Base-by-base conservation (phyloP, 2,329 filamentous ascomycete species). In the Achaetomium macrosporum region DNA sequence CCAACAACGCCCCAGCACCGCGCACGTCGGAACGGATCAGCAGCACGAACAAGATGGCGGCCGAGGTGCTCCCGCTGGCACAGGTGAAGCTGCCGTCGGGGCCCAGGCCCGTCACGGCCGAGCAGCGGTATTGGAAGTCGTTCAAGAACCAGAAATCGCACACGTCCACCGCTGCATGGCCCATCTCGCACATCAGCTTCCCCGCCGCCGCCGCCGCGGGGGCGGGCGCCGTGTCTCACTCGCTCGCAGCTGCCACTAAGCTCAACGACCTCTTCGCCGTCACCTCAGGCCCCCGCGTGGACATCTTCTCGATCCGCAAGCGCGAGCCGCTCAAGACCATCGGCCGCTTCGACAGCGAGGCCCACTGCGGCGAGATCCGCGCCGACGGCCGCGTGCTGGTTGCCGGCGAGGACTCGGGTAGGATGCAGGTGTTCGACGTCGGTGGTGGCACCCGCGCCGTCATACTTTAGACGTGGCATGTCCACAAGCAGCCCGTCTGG, bases 401-500 rank as follows among this genome's bases (percentile, higher is more conserved):
- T 33, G 90, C 92, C 31, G 92, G 92, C 63, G 92, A 96, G 62
- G 92, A 96, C 67, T 87, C 83, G 39, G 95, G 95, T 52, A 84
- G 86, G 57, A 88, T 99, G 61, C 95, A 99, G 71, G 90, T 96
- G 12, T 99, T 97, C 66, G 93, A 99, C 66, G 83, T 95, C 47
- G 84, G 67, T n/a, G 64, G 64, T 42, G 64, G 63, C 39, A 79
- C 66, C 42, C 92, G 90, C 53, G 81, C 93, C 58, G 90, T 90
- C 3, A 96, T 99, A 60, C 74, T 99, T 63, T 92, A 93, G 75
- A 96, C 92, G 47, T 99, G 93, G 92, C 84, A 85, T 59, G 83
- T 91, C 62, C 92, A 97, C 74, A 91, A 90, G 73, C 91, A 95
- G 76, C 89, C 93, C 13, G 89, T 95, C 25, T 96, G 92, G 85